Evolutionary conservation across 805 yeast species (phyloP), one percentile per base, ranked within the genome.

Genomic region (Wickerhamomyces bovis): DNA sequence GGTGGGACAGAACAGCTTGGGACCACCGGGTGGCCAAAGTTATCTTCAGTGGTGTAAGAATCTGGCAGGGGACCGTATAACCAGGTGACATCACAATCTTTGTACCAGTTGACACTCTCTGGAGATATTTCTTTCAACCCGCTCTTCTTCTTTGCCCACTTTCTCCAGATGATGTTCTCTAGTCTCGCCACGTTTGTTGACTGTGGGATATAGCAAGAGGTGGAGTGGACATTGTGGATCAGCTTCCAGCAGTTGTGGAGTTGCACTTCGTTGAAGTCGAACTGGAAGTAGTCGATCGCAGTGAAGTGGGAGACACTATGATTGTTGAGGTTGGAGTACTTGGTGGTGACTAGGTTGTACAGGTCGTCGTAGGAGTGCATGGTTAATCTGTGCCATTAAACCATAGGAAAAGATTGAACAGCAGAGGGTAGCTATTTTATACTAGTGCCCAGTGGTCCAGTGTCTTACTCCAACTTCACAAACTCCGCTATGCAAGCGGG

Each of bases 1-100:
- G 19, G 30, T 19, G 18, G 19, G 16, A 38, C 22, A 19, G 28
- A 23, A 12, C 35, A 33, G 18, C 13, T 30, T 33, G n/a, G 33
- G 6, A 15, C 30, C 12, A 20, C 23, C 19, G 15, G 39, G 23
- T 42, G 42, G 3, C 56, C 56, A 43, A 54, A 54, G 36, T 45
- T 40, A 13, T 45, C 40, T 16, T 51, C 52, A n/a, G 47, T 31
- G 6, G 39, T 22, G 11, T 44, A 39, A 25, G 45, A 31, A 25
- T 41, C 46, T 4, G 56, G 58, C 10, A 60, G 41, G 68, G 99
- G 99, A 1, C 99, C 99, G 66, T 90, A 94, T 8, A 92, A 76
- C 89, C 97, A 92, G 1, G 97, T 89, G 22, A 92, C 92, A 61
- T 92, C 99, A 56, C 81, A 81, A 56, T 90, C 97, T 67, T 94